A percentile compares a stretch with the other conserved stretches of the same genome.
Conservation (phyloP, 331 rosid genomes). For the Quercus phellos region DNA sequence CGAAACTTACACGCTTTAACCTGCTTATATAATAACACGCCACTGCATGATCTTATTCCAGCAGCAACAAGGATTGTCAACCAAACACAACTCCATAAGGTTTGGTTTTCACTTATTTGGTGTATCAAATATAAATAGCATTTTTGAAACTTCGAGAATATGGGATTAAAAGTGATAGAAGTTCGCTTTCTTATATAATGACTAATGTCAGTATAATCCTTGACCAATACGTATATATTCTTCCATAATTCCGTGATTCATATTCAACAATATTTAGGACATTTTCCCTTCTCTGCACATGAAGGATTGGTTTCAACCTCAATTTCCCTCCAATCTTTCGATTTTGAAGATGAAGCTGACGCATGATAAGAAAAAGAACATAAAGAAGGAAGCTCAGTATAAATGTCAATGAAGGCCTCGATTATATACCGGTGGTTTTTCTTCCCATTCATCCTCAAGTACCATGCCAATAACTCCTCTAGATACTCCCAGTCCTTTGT, state of each 20-base stretch:
- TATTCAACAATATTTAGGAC: neutral
- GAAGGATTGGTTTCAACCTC: neutral
- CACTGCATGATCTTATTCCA: too few species aligned
- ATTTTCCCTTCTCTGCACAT: neutral
- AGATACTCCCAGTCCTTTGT: neutral
- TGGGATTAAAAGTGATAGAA: neutral
- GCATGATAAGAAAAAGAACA: neutral
- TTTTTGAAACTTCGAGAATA: neutral
- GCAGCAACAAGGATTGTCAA: too few species aligned
- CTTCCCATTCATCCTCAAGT: constrained; percentile 3
- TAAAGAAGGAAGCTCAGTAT: neutral
- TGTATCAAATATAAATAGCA: too few species aligned
- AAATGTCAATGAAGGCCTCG: neutral
- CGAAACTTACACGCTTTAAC: too few species aligned
- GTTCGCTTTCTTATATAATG: neutral
- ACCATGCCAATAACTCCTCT: constrained; percentile 4
- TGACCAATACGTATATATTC: neutral
- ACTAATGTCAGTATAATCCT: neutral
- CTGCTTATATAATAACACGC: too few species aligned
- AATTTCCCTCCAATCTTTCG: neutral
- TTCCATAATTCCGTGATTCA: neutral
- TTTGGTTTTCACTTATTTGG: too few species aligned
- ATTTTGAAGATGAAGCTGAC: neutral
- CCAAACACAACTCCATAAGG: too few species aligned
- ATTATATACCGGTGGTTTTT: neutral